Evolutionary conservation across 179 eudicot genomes (phyloP).

Genomic region (Patellifolia procumbens): DNA sequence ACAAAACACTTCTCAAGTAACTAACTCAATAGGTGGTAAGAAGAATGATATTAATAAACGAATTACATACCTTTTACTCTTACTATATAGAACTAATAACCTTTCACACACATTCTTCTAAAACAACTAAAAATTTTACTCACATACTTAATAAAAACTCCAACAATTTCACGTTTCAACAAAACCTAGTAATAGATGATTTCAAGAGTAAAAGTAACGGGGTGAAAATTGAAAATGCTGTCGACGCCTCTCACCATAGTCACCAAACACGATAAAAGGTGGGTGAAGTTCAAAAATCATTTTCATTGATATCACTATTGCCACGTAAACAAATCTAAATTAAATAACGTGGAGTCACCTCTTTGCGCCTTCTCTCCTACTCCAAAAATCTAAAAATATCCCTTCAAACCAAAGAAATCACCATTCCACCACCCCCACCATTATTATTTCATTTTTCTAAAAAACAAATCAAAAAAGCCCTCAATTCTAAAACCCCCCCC

Average conservation of each 20-base stretch:
- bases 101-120: too few relatives aligned
- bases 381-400: neutral
- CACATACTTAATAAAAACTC: too few relatives aligned
- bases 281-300: neutral
- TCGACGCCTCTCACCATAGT: neutral
- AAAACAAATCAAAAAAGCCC: neutral
- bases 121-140: too few relatives aligned
- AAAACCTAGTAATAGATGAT: too few relatives aligned
- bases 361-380: slow-evolving; percentile 18
- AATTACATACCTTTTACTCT: too few relatives aligned
- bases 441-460: too few relatives aligned
- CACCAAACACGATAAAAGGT: neutral
- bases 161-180: too few relatives aligned
- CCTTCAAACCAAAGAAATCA: slow-evolving; percentile 15
- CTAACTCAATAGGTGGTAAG: too few relatives aligned
- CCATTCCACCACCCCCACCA: slow-evolving; percentile 16
- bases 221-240: neutral
- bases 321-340: slow-evolving; percentile 1
- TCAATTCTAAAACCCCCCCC: slow-evolving; percentile 6
- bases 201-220: too few relatives aligned
- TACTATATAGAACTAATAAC: too few relatives aligned
- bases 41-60: too few relatives aligned
- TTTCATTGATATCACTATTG: neutral
- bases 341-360: slow-evolving; percentile 14
- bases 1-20: too few relatives aligned